Evolutionary conservation across 768 basidiomycete species (phyloP).

Genomic region (Filobasidium wieringae): DNA sequence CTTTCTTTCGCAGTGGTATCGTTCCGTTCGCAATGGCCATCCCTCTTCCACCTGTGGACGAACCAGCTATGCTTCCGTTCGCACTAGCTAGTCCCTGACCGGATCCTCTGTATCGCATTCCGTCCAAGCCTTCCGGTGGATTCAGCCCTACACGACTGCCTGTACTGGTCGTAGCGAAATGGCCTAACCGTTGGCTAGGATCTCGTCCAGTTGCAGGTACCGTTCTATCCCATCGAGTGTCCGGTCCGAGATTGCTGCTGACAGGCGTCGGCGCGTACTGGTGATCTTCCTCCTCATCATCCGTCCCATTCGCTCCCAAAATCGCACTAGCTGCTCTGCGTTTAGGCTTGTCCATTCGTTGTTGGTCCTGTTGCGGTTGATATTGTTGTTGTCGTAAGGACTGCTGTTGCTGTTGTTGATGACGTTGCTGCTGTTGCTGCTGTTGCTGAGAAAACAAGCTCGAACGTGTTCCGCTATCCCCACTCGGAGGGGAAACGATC

Average conservation of each 20-base stretch:
- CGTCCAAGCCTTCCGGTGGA: not conserved
- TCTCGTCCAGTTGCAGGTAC: not conserved
- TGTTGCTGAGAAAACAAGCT: not conserved
- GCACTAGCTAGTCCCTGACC: not conserved
- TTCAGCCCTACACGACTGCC: not conserved
- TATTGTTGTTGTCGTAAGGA: not conserved
- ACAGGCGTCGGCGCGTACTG: too few relatives aligned
- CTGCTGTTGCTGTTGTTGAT: not conserved
- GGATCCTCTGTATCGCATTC: not conserved
- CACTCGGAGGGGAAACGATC: not conserved
- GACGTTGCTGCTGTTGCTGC: not conserved
- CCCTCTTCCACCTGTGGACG: not conserved
- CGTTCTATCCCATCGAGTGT: not conserved
- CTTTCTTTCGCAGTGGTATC: not conserved
- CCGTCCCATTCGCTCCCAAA: not conserved
- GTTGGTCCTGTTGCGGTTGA: not conserved
- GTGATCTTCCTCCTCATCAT: not conserved
- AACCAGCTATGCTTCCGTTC: not conserved
- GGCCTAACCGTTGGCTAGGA: not conserved
- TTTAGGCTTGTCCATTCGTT: not conserved
- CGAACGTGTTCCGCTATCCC: not conserved
- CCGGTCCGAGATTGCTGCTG: not conserved
- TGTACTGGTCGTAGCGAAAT: not conserved
- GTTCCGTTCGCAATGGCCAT: not conserved
- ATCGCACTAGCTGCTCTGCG: not conserved